A percentile compares a stretch with the other conserved stretches of the same genome.
Conservation (phyloP, 352 stramenopile species). For the Nothophytophthora sp. region DNA sequence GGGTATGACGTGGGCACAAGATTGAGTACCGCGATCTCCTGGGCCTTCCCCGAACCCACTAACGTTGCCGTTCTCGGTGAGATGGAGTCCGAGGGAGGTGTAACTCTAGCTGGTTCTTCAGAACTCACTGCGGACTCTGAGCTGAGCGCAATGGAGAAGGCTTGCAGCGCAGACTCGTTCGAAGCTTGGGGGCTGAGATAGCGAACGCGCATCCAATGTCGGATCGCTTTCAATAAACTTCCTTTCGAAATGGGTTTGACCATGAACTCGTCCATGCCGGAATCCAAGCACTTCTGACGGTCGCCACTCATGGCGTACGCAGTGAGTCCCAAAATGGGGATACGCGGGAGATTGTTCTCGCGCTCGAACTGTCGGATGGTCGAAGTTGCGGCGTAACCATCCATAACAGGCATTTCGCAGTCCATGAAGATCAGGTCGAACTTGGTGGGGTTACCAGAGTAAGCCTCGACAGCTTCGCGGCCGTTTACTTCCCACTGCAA, state of each 20-base stretch:
- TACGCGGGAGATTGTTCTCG: constrained; percentile 64
- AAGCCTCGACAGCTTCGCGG: constrained; percentile 62
- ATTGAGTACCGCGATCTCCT: no score
- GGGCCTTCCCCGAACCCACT: constrained; percentile 1
- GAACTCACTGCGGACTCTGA: no score
- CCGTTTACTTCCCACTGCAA: constrained; percentile 78
- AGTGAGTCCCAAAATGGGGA: constrained; percentile 66
- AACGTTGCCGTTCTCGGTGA: constrained; percentile 8
- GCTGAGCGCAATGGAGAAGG: no score
- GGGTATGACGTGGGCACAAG: no score
- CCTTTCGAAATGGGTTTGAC: constrained; percentile 71
- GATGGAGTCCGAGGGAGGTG: constrained; percentile 4
- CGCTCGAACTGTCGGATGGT: constrained; percentile 62
- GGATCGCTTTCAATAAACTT: constrained; percentile 53
- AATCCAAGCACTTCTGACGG: constrained; percentile 67
- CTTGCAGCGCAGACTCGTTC: constrained; percentile 14
- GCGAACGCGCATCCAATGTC: constrained; percentile 61
- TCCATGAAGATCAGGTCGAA: constrained; percentile 84
- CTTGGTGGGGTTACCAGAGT: constrained; percentile 41
- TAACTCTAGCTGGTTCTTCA: constrained; percentile 11
- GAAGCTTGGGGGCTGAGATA: constrained; percentile 31
- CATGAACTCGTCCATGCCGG: constrained; percentile 82
- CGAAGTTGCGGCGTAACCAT: constrained; percentile 70
- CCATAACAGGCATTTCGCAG: constrained; percentile 84
- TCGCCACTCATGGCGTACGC: constrained; percentile 79